Evolutionary conservation across 164 flowering plant genomes (phyloP).

Genomic region (Cinnamomum micranthum): DNA sequence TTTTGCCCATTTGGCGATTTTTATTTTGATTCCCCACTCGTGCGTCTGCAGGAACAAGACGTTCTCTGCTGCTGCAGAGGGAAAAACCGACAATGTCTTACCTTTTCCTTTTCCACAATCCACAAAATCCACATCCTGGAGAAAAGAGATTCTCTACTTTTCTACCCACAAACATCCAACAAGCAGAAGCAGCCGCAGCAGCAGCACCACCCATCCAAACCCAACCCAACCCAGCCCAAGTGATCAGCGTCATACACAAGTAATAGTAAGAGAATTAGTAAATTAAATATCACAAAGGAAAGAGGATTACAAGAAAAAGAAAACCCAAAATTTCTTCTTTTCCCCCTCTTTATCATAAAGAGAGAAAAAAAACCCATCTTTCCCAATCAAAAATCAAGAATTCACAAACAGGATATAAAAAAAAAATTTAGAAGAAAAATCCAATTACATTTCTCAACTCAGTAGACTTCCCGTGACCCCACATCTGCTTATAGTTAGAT

Average conservation of each 20-base stretch:
- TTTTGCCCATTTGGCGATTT: too few species aligned
- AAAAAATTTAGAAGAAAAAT: constrained; percentile 4
- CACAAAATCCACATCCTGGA: not conserved
- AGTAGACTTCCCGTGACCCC: not conserved
- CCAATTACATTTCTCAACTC: not conserved
- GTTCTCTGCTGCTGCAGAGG: too few species aligned
- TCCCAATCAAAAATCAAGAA: constrained; percentile 16
- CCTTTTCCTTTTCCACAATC: constrained; percentile 1
- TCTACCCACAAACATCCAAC: not conserved
- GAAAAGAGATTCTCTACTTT: not conserved
- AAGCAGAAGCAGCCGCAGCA: not conserved
- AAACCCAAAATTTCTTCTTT: constrained; percentile 7
- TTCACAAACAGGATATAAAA: constrained; percentile 16
- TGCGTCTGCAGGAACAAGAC: not conserved
- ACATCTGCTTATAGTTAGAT: too few species aligned
- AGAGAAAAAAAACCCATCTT: not conserved
- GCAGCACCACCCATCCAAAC: not conserved
- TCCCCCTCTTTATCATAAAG: constrained; percentile 6
- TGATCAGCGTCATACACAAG: not conserved
- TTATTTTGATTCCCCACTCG: constrained; percentile 1
- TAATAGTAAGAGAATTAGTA: not conserved
- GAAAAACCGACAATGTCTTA: constrained; percentile 1
- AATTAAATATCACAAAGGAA: not conserved
- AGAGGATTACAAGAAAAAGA: not conserved
- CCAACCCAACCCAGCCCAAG: too few species aligned